These are phyloP conservation scores for Aspergillus sp. DNA, from an alignment of 2,329 filamentous ascomycete genomes.

Conservation along the genomic window DNA sequence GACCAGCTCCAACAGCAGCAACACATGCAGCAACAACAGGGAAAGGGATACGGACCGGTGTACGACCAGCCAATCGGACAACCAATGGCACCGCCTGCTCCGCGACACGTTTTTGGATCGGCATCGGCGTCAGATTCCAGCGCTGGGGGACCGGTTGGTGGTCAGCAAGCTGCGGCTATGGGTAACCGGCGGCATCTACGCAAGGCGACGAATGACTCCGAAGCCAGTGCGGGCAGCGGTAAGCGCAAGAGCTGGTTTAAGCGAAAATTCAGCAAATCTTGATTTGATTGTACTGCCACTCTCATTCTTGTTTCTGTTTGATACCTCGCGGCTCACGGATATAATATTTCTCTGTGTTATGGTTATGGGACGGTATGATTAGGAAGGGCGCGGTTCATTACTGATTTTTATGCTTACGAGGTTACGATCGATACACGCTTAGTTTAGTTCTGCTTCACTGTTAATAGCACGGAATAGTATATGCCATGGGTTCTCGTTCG, in stretches of 20 bases:
- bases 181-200: slow-evolving; percentile 15
- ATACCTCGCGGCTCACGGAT: neutral
- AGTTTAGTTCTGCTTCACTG: neutral
- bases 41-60: slow-evolving; percentile 47
- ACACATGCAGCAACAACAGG: slow-evolving; percentile 42
- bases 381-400: neutral
- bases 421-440: neutral
- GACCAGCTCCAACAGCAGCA: slow-evolving; percentile 58
- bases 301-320: slow-evolving; percentile 3
- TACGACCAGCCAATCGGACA: slow-evolving; percentile 26
- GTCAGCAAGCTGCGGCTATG: slow-evolving; percentile 14
- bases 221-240: slow-evolving; percentile 36
- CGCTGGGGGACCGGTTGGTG: slow-evolving; percentile 20
- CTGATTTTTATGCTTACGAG: slow-evolving; percentile 3
- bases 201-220: slow-evolving; percentile 15
- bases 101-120: slow-evolving; percentile 1
- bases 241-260: slow-evolving; percentile 91
- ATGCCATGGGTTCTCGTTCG: neutral
- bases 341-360: neutral
- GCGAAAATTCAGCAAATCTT: slow-evolving; percentile 61
- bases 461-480: neutral
- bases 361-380: slow-evolving; percentile 15
- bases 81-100: slow-evolving; percentile 8
- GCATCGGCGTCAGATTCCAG: slow-evolving; percentile 16
- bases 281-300: neutral